Percentiles rank a stretch among this genome's conserved stretches.
Conservation (phyloP, 78 protist species). For the Cavenderia fasciculata region DNA sequence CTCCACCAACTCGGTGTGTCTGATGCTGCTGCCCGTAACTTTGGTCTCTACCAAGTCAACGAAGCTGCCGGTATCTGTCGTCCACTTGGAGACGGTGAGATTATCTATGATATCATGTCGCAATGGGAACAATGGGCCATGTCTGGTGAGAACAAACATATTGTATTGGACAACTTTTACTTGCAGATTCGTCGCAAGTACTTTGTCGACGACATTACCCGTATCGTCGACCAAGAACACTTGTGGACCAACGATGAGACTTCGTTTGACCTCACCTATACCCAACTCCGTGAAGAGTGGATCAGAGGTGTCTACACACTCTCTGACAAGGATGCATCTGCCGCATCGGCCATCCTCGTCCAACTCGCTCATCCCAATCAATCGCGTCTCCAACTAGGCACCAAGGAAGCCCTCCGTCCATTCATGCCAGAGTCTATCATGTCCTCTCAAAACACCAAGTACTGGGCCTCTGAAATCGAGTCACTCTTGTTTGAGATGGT, state of each 20-base stretch:
- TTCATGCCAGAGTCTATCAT: slow-evolving; percentile 31
- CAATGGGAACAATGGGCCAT: slow-evolving; percentile 57
- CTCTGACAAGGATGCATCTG: slow-evolving; percentile 20
- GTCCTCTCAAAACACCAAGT: slow-evolving; percentile 25
- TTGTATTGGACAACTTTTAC: slow-evolving; percentile 12
- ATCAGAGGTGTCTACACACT: slow-evolving; percentile 24
- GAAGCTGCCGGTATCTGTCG: slow-evolving; percentile 34
- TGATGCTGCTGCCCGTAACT: not conserved
- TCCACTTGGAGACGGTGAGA: slow-evolving; percentile 18
- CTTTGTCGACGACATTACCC: slow-evolving; percentile 43
- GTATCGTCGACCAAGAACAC: slow-evolving; percentile 61
- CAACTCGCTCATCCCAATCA: slow-evolving; percentile 61
- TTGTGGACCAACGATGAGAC: slow-evolving; percentile 67
- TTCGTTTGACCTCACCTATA: slow-evolving; percentile 41
- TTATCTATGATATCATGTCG: slow-evolving; percentile 50
- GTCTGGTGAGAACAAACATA: slow-evolving; percentile 17
- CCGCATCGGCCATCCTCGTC: slow-evolving; percentile 16
- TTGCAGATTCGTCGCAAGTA: slow-evolving; percentile 71
- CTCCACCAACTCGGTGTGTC: slow-evolving; percentile 35
- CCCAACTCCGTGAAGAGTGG: slow-evolving; percentile 77
- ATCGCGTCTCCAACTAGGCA: slow-evolving; percentile 32
- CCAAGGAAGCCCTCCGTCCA: slow-evolving; percentile 25
- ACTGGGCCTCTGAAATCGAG: slow-evolving; percentile 46
- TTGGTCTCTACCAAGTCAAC: slow-evolving; percentile 46
- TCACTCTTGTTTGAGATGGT: slow-evolving; percentile 67